phyloP scores from a whole-genome alignment of 2,329 filamentous ascomycete genomes.

The Neodidymelliopsis sp. region DNA sequence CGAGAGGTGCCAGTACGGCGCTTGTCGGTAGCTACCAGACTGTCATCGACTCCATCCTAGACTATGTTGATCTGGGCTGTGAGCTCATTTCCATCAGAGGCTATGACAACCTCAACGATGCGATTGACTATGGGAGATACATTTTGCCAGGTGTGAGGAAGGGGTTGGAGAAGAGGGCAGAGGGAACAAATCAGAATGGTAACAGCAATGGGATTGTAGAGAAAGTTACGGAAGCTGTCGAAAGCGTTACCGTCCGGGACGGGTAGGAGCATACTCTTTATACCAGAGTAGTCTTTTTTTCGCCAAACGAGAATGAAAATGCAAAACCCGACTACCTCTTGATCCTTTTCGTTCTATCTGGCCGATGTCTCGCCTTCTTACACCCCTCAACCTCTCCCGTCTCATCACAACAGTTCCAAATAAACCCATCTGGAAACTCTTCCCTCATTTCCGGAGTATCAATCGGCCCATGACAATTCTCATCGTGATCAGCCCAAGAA shows the following conservation, averaged over 20 bases:
- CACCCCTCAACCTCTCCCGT: not conserved
- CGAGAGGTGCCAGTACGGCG: conserved; percentile 19
- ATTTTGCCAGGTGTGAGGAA: conserved; percentile 21
- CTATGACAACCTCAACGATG: conserved; percentile 26
- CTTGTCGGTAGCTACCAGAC: conserved; percentile 25
- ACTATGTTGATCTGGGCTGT: conserved; percentile 24
- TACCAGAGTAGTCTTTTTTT: not conserved
- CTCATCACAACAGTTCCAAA: not conserved
- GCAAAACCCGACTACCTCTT: not conserved
- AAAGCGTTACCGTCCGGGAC: conserved; percentile 16
- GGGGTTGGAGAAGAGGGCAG: conserved; percentile 16
- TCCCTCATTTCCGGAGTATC: not conserved
- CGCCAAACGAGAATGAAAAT: not conserved
- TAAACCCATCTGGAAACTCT: not conserved
- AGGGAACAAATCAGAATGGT: conserved; percentile 3
- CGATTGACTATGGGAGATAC: conserved; percentile 23
- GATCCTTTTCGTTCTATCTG: not conserved
- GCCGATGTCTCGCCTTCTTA: not conserved
- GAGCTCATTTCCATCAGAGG: conserved; percentile 25
- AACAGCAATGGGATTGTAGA: conserved; percentile 10
- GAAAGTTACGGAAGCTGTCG: conserved; percentile 24
- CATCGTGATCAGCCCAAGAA: not conserved
- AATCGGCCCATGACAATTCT: not conserved
- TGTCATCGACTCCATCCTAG: conserved; percentile 21
- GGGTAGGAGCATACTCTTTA: conserved; percentile 2